These are phyloP conservation scores for Trichophyton benhamiae DNA, from an alignment of 2,329 filamentous ascomycete species.

Conservation along the genomic window DNA sequence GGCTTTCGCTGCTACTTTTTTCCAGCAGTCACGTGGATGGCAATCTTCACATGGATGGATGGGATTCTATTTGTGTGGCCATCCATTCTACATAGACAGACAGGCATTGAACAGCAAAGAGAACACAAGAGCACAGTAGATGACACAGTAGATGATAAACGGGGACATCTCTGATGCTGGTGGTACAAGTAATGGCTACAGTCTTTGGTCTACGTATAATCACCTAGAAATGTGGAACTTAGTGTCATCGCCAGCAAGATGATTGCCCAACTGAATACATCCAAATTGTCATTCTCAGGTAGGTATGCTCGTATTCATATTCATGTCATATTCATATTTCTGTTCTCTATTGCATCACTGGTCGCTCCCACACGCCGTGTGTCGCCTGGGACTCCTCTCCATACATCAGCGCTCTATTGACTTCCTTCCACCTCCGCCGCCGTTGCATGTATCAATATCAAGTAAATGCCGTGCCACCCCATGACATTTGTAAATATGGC, in stretches of 20 bases:
- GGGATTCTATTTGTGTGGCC: too few species aligned
- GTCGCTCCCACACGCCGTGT: background rate
- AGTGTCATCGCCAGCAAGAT: background rate
- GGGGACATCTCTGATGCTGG: too few species aligned
- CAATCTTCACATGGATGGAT: background rate
- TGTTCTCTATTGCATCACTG: background rate
- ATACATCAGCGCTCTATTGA: background rate
- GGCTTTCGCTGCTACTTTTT: slow-evolving; percentile 1
- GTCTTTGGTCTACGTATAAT: too few species aligned
- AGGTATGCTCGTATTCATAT: background rate
- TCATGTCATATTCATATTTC: too few species aligned
- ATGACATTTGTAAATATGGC: background rate
- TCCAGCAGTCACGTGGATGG: background rate
- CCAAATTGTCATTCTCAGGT: background rate
- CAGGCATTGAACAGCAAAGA: too few species aligned
- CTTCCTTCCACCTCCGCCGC: background rate
- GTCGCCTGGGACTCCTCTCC: background rate
- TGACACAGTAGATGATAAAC: too few species aligned
- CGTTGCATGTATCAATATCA: background rate
- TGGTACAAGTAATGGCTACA: too few species aligned
- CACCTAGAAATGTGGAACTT: too few species aligned
- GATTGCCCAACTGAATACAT: background rate
- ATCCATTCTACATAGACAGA: too few species aligned
- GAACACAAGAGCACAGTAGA: too few species aligned
- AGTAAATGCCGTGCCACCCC: background rate